phyloP scores from a whole-genome alignment of 2,329 filamentous ascomycete genomes.

The Colletotrichum sp. region DNA sequence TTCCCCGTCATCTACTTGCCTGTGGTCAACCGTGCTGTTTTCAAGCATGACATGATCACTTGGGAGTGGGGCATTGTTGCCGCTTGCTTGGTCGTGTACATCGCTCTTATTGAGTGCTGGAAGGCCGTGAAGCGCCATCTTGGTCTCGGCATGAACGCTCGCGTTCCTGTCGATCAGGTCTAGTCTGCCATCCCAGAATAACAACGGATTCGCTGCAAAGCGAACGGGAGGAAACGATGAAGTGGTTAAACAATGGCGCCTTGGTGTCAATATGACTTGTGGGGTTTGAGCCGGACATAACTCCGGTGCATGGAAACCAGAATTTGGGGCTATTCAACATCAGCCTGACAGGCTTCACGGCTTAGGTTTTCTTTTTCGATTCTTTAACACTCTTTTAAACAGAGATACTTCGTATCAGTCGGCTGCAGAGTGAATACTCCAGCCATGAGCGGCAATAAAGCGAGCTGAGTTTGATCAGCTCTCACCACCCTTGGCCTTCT shows the following conservation, averaged over 20 bases:
- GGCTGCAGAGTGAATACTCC: slow-evolving; percentile 5
- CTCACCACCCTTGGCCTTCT: background rate
- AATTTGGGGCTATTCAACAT: slow-evolving; percentile 22
- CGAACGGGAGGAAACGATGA: background rate
- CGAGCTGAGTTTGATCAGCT: background rate
- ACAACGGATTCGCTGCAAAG: background rate
- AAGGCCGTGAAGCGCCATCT: slow-evolving; percentile 69
- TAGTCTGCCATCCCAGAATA: background rate
- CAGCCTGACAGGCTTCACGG: slow-evolving; percentile 5
- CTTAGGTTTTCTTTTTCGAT: background rate
- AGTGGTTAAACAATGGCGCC: background rate
- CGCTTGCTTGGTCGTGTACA: slow-evolving; percentile 63
- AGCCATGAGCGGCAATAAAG: background rate
- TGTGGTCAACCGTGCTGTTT: slow-evolving; percentile 68
- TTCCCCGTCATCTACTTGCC: slow-evolving; percentile 74
- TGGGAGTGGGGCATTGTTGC: slow-evolving; percentile 78
- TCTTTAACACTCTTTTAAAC: slow-evolving; percentile 1
- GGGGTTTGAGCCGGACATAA: background rate
- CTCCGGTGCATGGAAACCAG: background rate
- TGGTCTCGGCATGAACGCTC: slow-evolving; percentile 32
- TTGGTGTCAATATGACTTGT: background rate
- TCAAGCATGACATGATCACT: slow-evolving; percentile 71
- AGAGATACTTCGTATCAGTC: background rate
- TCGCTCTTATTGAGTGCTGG: slow-evolving; percentile 70
- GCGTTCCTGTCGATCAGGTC: background rate